These are phyloP conservation scores for Flaveria floridana DNA, from an alignment of 140 eudicot genomes.

Conservation along the genomic window DNA sequence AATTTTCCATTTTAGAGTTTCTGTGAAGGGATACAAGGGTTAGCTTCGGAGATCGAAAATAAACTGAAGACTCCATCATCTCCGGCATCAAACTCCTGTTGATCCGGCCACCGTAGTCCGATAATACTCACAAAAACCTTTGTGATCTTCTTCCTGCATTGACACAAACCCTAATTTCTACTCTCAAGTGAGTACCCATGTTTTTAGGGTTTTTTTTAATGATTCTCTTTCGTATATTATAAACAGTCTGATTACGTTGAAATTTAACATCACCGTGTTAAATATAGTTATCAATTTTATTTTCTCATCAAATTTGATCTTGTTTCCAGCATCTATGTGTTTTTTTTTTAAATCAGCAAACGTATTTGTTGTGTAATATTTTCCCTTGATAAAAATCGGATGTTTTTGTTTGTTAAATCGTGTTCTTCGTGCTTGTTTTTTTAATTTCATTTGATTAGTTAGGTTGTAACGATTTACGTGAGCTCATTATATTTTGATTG, in stretches of 20 bases:
- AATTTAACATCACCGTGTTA: not conserved
- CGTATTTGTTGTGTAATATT: too few species aligned
- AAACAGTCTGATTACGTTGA: not conserved
- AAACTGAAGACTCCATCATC: not conserved
- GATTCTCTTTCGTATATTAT: constrained; percentile 4
- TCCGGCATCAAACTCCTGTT: constrained; percentile 2
- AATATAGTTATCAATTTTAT: not conserved
- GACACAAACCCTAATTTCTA: constrained; percentile 29
- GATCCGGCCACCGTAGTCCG: not conserved
- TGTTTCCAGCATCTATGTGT: too few species aligned
- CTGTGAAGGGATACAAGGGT: not conserved
- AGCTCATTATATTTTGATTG: too few species aligned
- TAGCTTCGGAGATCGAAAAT: not conserved
- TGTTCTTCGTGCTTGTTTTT: too few species aligned
- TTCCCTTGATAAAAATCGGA: too few species aligned
- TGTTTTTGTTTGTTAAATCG: too few species aligned
- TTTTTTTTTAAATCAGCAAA: too few species aligned
- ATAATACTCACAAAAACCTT: not conserved
- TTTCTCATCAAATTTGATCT: not conserved
- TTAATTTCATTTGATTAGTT: not conserved
- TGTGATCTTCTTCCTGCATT: constrained; percentile 21
- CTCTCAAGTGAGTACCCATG: constrained; percentile 16
- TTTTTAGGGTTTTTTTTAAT: constrained; percentile 2
- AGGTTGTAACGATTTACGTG: not conserved
- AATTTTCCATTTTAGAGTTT: not conserved